A percentile compares a stretch with the other conserved stretches of the same genome.
phyloP scores from a whole-genome alignment of 73 alveolate species.

The Paramecium pentaurelia region DNA sequence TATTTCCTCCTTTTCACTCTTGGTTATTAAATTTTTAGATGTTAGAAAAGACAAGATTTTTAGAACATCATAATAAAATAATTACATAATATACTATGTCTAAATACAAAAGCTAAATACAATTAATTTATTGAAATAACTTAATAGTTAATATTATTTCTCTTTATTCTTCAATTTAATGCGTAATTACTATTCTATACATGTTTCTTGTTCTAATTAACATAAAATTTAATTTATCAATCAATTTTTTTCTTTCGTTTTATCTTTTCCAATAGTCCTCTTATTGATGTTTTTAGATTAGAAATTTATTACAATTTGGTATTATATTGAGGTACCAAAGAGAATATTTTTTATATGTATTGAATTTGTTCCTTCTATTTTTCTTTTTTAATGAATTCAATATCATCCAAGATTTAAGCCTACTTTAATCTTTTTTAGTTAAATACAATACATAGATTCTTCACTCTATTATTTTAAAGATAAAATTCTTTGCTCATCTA shows the following conservation, averaged over 20 bases:
- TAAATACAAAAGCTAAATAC: not conserved
- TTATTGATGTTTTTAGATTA: not conserved
- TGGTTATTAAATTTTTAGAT: not conserved
- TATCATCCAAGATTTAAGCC: not conserved
- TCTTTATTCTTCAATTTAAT: not conserved
- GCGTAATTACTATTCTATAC: not conserved
- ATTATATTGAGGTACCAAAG: not conserved
- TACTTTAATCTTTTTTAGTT: not conserved
- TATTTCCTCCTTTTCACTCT: not conserved
- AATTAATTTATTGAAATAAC: not conserved
- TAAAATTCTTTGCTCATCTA: not conserved
- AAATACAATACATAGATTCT: not conserved
- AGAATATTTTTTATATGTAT: not conserved
- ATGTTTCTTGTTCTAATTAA: not conserved
- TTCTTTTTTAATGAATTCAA: not conserved
- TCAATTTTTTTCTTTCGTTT: not conserved
- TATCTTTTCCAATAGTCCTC: not conserved
- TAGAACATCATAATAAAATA: not conserved
- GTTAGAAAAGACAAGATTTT: not conserved
- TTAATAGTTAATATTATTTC: not conserved
- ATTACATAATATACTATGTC: not conserved
- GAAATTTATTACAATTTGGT: not conserved
- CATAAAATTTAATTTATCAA: not conserved
- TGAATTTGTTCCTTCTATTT: not conserved
- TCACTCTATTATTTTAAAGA: not conserved